phyloP scores from a whole-genome alignment of 2,329 filamentous ascomycete species.

The Colletotrichum brevisporum region DNA sequence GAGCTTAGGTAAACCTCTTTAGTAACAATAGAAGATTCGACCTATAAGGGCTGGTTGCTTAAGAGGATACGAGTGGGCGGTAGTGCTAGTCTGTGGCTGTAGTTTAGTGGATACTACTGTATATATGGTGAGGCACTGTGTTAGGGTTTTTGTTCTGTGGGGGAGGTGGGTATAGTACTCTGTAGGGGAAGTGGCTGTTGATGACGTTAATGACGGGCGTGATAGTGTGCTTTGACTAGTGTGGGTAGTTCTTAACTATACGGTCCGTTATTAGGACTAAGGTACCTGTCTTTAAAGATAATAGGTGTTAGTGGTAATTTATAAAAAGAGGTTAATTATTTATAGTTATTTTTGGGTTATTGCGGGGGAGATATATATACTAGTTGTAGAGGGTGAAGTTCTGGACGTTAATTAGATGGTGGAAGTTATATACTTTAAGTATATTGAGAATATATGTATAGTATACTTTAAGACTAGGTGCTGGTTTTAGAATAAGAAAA shows the following conservation, averaged over 20 bases:
- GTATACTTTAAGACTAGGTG: too few species aligned
- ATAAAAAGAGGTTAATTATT: neutral
- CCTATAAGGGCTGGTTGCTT: conserved; percentile 3
- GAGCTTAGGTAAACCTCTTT: conserved; percentile 11
- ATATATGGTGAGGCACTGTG: conserved; percentile 11
- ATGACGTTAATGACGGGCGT: neutral
- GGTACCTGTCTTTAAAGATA: conserved; percentile 4
- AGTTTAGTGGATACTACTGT: conserved; percentile 13
- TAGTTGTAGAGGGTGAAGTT: conserved; percentile 14
- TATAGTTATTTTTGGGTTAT: conserved; percentile 1
- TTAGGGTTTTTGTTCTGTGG: conserved; percentile 6
- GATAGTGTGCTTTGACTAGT: conserved; percentile 14
- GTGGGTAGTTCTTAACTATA: neutral
- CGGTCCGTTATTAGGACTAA: conserved; percentile 9
- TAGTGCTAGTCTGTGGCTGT: conserved; percentile 10
- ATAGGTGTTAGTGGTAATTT: neutral
- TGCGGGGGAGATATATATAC: conserved; percentile 8
- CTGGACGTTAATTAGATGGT: conserved; percentile 11
- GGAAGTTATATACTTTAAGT: too few species aligned
- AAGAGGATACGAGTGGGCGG: conserved; percentile 7
- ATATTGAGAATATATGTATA: too few species aligned
- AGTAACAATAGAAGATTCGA: conserved; percentile 9
- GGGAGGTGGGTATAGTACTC: conserved; percentile 17
- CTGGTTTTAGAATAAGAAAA: too few species aligned
- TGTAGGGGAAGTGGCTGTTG: conserved; percentile 12